Evolutionary conservation across 352 stramenopile genomes (phyloP), one percentile per base, ranked within the genome.

Genomic region (Phytophthora agathidicida): DNA sequence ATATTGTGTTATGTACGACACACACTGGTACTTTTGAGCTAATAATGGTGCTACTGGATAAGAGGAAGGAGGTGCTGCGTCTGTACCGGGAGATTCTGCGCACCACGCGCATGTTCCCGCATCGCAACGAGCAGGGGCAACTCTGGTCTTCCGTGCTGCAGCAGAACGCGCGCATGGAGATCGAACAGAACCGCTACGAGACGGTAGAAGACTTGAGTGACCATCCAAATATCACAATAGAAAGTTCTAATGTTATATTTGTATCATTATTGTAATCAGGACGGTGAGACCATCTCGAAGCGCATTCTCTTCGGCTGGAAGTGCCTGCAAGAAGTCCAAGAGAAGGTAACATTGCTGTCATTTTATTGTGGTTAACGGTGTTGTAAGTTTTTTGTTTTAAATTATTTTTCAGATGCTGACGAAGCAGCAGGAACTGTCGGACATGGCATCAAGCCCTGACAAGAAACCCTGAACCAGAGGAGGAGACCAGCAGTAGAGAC

Each of bases 51-150:
- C 64, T 78, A 28, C 54, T 90, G 10, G 65, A 90, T 60, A 90
- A 88, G 60, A 73, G 80, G 38, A 80, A 79, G 32, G 85, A 94
- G 41, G 83, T 90, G 68, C 66, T 94, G 65, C 81, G 82, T 13
- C 66, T 94, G 54, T 94, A 94, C 70, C 80, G 80, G 24, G 75
- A 88, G 73, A 88, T 94, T 49, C 68, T 94, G 65, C 81, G 79
- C 54, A 88, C 79, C 24, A 66, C 85, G 65, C 79, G 80, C 36
- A 68, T 80, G 52, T 94, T 94, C 70, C 63, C 82, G 54, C 90
- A 87, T 73, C 58, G 50, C 7, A 93, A 91, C 39, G 85, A 94
- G 31, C 68, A 89, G 46, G 85, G 83, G 1, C 60, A 91, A 50
- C 55, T 68, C 19, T 94, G 85, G 85, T 77, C 79, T 5, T 64